Evolutionary conservation across 2,329 filamentous ascomycete species (phyloP), one percentile per base, ranked within the genome.

Genomic region (Colletotrichum tanaceti): DNA sequence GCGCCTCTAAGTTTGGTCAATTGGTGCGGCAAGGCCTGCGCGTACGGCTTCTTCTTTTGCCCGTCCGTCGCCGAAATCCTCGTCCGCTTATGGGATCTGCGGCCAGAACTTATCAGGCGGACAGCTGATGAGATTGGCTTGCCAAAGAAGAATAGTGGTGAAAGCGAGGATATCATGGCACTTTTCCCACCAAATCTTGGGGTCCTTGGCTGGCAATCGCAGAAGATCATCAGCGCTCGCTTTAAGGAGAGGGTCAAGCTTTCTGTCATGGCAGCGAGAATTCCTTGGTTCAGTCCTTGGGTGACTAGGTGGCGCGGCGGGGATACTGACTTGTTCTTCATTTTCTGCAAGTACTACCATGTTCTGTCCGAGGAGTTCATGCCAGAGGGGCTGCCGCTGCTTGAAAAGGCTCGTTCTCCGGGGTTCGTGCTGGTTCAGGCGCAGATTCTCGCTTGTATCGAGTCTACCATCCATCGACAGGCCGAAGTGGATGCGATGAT

Each of bases 1-100:
- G 83, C 83, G 4, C 86, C 87, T 1, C 74, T 83, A 22, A 91
- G 89, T 73, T 78, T 94, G 67, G 92, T 97, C 66, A 91, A 91
- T 38, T 97, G 97, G 77, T 93, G 93, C 62, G 94, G 93, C 68
- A 97, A 96, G 79, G 93, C 93, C 4, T 95, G 92, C 75, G 94
- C 94, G 2, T 97, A 97, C 78, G 94, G 93, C 38, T 97, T 97
- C 79, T 96, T 95, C 80, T 98, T 97, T 75, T 94, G 93, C 35
- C 93, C 93, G 0, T 93, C 93, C 5, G 88, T 97, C 63, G 91
- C 93, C 9, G 93, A 97, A 75, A 88, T 97, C 58, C 84, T 97
- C 57, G 88, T 95, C 32, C 89, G 93, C 18, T 82, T 97, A 5
- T 97, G 94, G 94, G 89, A 88, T 44, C 84, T 93, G 22, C 88